These are phyloP conservation scores for Logfia minima DNA, from an alignment of 129 eudicot species.

Conservation along the genomic window DNA sequence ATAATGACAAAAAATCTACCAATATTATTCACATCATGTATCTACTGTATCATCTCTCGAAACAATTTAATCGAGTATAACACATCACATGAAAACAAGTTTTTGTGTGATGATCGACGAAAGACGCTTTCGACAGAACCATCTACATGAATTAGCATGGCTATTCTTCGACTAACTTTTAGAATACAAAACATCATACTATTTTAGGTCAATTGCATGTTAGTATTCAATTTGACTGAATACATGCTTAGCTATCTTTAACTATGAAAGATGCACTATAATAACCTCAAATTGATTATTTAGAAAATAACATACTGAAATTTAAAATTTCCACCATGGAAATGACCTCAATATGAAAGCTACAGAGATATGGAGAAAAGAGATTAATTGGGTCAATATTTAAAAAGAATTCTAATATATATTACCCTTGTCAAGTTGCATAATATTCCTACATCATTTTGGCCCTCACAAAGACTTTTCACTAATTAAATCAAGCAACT, in stretches of 20 bases:
- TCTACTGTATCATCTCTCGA: no score
- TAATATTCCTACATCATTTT: constrained; percentile 26
- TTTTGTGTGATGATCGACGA: no score
- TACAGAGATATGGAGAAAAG: constrained; percentile 28
- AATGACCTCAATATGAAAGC: constrained; percentile 17
- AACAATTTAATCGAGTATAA: no score
- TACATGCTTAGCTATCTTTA: no score
- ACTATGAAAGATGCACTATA: background rate
- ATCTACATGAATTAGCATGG: background rate
- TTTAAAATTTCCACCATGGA: background rate
- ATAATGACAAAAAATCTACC: background rate
- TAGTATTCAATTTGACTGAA: no score
- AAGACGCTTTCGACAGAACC: background rate
- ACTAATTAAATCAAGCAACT: background rate
- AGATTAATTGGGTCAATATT: constrained; percentile 7
- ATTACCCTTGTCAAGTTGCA: constrained; percentile 38
- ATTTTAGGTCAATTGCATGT: background rate
- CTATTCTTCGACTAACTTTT: background rate
- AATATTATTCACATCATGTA: background rate
- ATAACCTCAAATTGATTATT: background rate
- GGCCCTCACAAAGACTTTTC: background rate
- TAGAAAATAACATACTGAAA: background rate
- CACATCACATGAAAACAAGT: no score
- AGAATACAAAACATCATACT: background rate
- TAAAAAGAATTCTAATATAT: background rate